Conservation (phyloP, 345 rosid species). For the Trapa incisa region DNA sequence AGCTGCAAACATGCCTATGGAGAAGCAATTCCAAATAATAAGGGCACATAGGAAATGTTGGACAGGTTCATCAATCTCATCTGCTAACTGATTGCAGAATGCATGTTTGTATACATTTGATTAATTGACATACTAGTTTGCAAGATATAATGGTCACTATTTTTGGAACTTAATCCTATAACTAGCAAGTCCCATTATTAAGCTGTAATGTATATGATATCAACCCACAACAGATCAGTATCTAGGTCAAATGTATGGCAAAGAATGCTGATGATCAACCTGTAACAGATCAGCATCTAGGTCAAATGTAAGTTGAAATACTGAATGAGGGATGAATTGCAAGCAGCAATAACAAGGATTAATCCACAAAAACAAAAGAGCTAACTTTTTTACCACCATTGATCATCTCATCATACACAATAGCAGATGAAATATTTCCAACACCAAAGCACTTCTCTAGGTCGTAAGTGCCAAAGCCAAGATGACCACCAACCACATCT, state of each 20-base stretch:
- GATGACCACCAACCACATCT: conserved; percentile 13
- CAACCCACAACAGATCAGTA: not conserved
- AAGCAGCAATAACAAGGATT: not conserved
- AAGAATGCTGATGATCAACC: not conserved
- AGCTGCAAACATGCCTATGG: not conserved
- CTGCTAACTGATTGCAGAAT: not conserved
- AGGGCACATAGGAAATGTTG: not conserved
- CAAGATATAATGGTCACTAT: not conserved
- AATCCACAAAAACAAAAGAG: not conserved
- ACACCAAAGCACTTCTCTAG: conserved; percentile 15
- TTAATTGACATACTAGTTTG: not conserved
- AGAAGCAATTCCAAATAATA: not conserved
- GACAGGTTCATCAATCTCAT: not conserved
- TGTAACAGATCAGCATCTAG: no score
- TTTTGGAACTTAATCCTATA: not conserved
- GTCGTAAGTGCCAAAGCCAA: conserved; percentile 12
- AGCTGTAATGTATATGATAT: not conserved
- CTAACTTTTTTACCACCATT: conserved; percentile 1
- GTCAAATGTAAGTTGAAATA: not conserved
- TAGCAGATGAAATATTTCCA: conserved; percentile 13
- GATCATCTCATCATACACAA: conserved; percentile 13
- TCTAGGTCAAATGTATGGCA: not conserved
- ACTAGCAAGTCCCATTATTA: not conserved
- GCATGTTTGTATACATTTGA: not conserved
- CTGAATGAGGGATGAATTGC: not conserved